phyloP scores from a whole-genome alignment of 129 eudicot species.

The Logfia minima region DNA sequence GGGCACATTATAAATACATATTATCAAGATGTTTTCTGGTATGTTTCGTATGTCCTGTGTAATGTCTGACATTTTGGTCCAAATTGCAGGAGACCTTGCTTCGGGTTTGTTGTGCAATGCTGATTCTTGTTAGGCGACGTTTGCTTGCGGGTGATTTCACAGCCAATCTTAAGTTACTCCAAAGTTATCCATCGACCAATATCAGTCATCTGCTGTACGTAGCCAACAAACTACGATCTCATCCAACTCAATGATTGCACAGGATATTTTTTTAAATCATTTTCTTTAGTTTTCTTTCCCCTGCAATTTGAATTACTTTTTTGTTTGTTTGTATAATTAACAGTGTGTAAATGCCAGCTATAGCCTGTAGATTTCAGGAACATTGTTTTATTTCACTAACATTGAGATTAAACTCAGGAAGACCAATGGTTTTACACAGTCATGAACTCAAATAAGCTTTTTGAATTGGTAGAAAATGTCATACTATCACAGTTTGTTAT shows the following conservation, averaged over 20 bases:
- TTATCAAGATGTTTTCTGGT: background rate
- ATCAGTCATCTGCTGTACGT: conserved; percentile 37
- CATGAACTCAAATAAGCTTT: background rate
- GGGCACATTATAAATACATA: background rate
- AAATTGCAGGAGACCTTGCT: conserved; percentile 49
- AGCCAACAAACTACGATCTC: conserved; percentile 32
- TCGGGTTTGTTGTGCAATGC: conserved; percentile 65
- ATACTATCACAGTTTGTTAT: background rate
- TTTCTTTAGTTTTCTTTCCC: background rate
- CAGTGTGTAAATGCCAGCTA: conserved; percentile 14
- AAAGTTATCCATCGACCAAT: conserved; percentile 49
- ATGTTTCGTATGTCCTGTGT: background rate
- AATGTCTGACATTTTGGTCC: background rate
- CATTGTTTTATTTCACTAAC: background rate
- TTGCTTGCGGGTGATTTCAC: conserved; percentile 53
- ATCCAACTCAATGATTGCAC: conserved; percentile 13
- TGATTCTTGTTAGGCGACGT: conserved; percentile 49
- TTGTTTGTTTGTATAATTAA: background rate
- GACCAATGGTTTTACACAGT: background rate
- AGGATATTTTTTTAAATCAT: background rate
- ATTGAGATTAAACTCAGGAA: background rate
- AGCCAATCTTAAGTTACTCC: conserved; percentile 54
- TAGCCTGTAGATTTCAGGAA: background rate
- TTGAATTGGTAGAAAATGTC: background rate
- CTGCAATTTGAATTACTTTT: background rate